Evolutionary conservation across 257 asterid genomes (phyloP).

Genomic region (Capsicum rhomboideum): DNA sequence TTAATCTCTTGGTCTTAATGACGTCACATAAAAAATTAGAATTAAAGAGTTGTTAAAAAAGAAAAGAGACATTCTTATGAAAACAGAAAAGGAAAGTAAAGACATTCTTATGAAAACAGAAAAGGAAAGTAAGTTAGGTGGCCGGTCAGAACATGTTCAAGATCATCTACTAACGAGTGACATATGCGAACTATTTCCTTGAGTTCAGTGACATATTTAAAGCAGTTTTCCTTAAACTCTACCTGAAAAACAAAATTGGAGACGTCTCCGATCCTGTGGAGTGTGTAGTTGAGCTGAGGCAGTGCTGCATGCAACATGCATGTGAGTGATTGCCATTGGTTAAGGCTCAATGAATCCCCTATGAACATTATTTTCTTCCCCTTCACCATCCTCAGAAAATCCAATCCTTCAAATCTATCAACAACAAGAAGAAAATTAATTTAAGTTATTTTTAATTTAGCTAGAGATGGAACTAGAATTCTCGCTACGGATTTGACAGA

Average conservation of each 20-base stretch:
- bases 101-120: too few species aligned
- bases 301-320: slow-evolving; percentile 62
- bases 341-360: slow-evolving; percentile 69
- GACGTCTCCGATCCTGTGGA: slow-evolving; percentile 31
- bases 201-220: not conserved
- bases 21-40: too few species aligned
- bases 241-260: slow-evolving; percentile 47
- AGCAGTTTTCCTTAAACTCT: not conserved
- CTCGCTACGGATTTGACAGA: not conserved
- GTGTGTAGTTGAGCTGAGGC: slow-evolving; percentile 32
- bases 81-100: too few species aligned
- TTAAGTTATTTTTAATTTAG: not conserved
- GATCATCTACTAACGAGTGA: not conserved
- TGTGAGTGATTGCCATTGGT: slow-evolving; percentile 77
- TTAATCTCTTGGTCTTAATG: too few species aligned
- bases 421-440: not conserved
- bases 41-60: too few species aligned
- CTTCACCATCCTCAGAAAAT: slow-evolving; percentile 42
- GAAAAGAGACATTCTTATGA: too few species aligned
- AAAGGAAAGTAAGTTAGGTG: too few species aligned
- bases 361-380: slow-evolving; percentile 67
- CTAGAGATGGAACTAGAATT: not conserved
- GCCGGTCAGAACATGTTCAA: not conserved
- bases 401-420: slow-evolving; percentile 44
- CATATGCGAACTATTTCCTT: not conserved